Percentiles rank a stretch among this genome's conserved stretches.
These are phyloP conservation scores for Schrenkiella parvula DNA, from an alignment of 345 rosid genomes.

Conservation along the genomic window DNA sequence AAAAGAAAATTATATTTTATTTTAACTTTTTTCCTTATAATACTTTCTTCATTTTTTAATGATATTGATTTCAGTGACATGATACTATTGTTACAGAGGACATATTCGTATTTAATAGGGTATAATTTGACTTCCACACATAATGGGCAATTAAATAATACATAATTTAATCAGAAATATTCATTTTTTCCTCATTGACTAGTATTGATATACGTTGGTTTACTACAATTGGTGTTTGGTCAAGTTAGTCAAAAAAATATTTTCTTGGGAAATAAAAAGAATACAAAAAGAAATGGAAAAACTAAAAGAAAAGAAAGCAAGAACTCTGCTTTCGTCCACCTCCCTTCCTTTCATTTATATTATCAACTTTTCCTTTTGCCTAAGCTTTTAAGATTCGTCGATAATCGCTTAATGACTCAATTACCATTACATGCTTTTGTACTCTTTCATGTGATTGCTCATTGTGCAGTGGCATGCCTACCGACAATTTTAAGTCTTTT, in stretches of 20 bases:
- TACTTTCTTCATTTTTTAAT: background rate
- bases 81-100: background rate
- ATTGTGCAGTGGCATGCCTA: slow-evolving; percentile 14
- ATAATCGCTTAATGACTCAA: slow-evolving; percentile 22
- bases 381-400: slow-evolving; percentile 45
- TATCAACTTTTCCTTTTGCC: slow-evolving; percentile 42
- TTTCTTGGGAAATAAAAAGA: slow-evolving; percentile 23
- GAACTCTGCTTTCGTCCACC: slow-evolving; percentile 37
- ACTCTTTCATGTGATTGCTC: background rate
- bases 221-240: slow-evolving; percentile 23
- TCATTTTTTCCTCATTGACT: background rate
- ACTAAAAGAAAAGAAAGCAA: slow-evolving; percentile 40
- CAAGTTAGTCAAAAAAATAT: slow-evolving; percentile 50
- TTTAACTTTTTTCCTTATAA: background rate
- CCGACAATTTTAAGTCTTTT: slow-evolving; percentile 12
- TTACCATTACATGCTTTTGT: slow-evolving; percentile 25
- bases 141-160: background rate
- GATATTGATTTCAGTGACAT: background rate
- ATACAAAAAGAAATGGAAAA: slow-evolving; percentile 1
- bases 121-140: background rate
- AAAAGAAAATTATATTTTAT: background rate
- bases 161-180: background rate
- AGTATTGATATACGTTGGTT: background rate
- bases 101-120: background rate
- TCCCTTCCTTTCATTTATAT: slow-evolving; percentile 30